Evolutionary conservation across 176 grass and related monocot genomes (phyloP), one percentile per base, ranked within the genome.

Genomic region (Phragmites australis): DNA sequence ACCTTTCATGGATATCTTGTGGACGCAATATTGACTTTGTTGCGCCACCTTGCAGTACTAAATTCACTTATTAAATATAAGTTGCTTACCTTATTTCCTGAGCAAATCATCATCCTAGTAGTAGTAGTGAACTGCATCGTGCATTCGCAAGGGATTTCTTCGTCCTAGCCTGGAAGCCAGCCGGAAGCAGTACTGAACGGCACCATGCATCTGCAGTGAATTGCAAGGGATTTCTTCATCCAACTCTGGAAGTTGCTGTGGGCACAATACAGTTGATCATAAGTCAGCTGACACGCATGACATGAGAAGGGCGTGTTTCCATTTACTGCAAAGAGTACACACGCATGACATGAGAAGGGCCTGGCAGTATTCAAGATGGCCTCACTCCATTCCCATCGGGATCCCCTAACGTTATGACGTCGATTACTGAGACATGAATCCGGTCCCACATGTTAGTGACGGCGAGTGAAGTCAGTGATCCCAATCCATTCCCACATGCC

Each of bases 401-500:
- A n/a, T n/a, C n/a, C n/a, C n/a, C n/a, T n/a, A n/a, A n/a, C n/a
- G n/a, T n/a, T n/a, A n/a, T n/a, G n/a, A n/a, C n/a, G n/a, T n/a
- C n/a, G n/a, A n/a, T 49, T 30, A 8, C 37, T 42, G 12, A 14
- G 14, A 29, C 29, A 2, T 23, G 7, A 3, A 66, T 25, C 23
- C 8, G 50, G 77, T 1, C 60, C 70, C 61, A 69, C 78, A 0
- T 60, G 78, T 0, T 52, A 76, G 70, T 4, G 12, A 48, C n/a
- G 29, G 32, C 19, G n/a, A n/a, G n/a, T n/a, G n/a, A n/a, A n/a
- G n/a, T n/a, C n/a, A n/a, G n/a, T n/a, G n/a, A n/a, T n/a, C 42
- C 31, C 12, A 27, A 10, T 52, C 68, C 68, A 37, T 68, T 37
- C 25, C 52, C 75, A 69, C 77, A 58, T 88, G 90, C 61, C 87